These are phyloP conservation scores for Calonectria crousiana DNA, from an alignment of 2,329 filamentous ascomycete genomes.

Conservation along the genomic window DNA sequence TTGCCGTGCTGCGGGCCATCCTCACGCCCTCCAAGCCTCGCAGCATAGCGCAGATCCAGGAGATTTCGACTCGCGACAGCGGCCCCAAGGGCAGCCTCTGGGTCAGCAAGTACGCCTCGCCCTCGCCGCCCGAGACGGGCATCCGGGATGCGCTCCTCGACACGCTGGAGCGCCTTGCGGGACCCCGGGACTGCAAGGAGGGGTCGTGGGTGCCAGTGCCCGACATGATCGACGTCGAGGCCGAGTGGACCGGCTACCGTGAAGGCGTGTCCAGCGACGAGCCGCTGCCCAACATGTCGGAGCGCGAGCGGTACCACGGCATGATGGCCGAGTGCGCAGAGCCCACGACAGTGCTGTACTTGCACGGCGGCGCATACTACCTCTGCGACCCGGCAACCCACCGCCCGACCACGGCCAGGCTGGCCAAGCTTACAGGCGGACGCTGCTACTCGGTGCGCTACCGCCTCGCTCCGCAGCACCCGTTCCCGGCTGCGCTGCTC, in stretches of 20 bases:
- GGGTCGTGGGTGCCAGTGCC: slow-evolving; percentile 55
- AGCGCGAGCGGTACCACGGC: slow-evolving; percentile 73
- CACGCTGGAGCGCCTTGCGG: slow-evolving; percentile 58
- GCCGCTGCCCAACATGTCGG: slow-evolving; percentile 66
- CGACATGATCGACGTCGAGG: slow-evolving; percentile 69
- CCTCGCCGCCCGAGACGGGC: slow-evolving; percentile 67
- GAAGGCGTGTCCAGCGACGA: slow-evolving; percentile 63
- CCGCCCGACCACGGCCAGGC: slow-evolving; percentile 66
- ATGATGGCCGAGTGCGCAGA: slow-evolving; percentile 77
- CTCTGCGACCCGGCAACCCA: slow-evolving; percentile 79
- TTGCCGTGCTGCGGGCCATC: slow-evolving; percentile 78
- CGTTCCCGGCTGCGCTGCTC: slow-evolving; percentile 80
- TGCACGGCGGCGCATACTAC: slow-evolving; percentile 83
- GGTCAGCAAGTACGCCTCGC: slow-evolving; percentile 78
- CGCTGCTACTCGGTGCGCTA: slow-evolving; percentile 80
- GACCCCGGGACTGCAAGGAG: slow-evolving; percentile 18
- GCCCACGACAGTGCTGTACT: slow-evolving; percentile 75
- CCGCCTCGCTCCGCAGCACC: slow-evolving; percentile 78
- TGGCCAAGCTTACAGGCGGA: slow-evolving; percentile 76
- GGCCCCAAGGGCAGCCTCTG: slow-evolving; percentile 84
- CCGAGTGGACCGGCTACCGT: slow-evolving; percentile 82
- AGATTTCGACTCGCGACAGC: slow-evolving; percentile 69
- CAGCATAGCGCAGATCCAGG: slow-evolving; percentile 74
- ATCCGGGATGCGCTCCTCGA: slow-evolving; percentile 69
- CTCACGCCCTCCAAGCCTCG: slow-evolving; percentile 59